phyloP scores from a whole-genome alignment of 2,329 filamentous ascomycete genomes.

The Nigrospora osmanthi region DNA sequence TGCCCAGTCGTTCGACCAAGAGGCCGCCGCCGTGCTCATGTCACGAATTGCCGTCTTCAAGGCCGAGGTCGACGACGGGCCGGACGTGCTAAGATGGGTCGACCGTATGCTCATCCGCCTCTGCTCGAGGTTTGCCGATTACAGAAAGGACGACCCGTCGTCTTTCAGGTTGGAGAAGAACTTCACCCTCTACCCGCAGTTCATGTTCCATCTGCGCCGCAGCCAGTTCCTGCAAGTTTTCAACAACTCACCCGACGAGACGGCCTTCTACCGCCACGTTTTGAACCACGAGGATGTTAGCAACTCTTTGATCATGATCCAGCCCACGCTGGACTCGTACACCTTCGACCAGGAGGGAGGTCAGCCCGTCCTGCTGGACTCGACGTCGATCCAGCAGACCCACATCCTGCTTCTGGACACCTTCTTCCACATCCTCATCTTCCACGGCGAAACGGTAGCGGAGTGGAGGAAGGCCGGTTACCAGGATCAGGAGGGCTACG shows the following conservation, averaged over 20 bases:
- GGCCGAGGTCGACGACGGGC: conserved; percentile 94
- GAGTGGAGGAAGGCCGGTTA: conserved; percentile 98
- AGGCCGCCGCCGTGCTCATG: conserved; percentile 96
- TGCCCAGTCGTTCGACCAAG: conserved; percentile 95
- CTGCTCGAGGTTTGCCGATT: conserved; percentile 95
- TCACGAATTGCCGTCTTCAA: conserved; percentile 99
- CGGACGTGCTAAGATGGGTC: conserved; percentile 97
- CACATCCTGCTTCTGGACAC: conserved; percentile 93
- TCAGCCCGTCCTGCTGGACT: conserved; percentile 90
- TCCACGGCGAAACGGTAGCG: conserved; percentile 95
- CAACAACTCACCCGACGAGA: conserved; percentile 98
- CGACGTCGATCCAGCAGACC: conserved; percentile 88
- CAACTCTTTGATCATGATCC: conserved; percentile 98
- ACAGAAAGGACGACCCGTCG: conserved; percentile 94
- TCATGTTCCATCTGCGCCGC: conserved; percentile 97
- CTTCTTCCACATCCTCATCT: conserved; percentile 99
- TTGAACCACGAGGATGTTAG: conserved; percentile 95
- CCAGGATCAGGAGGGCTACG: conserved; percentile 95
- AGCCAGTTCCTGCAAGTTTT: conserved; percentile 98
- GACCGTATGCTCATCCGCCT: conserved; percentile 96
- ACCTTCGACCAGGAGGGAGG: conserved; percentile 93
- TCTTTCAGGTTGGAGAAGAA: conserved; percentile 98
- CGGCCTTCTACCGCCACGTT: conserved; percentile 96
- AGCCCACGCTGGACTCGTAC: conserved; percentile 94
- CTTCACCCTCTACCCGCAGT: conserved; percentile 96